Evolutionary conservation across 1,284 basidiomycete species (phyloP), one percentile per base, ranked within the genome.

Genomic region (Austropuccinia psidii): DNA sequence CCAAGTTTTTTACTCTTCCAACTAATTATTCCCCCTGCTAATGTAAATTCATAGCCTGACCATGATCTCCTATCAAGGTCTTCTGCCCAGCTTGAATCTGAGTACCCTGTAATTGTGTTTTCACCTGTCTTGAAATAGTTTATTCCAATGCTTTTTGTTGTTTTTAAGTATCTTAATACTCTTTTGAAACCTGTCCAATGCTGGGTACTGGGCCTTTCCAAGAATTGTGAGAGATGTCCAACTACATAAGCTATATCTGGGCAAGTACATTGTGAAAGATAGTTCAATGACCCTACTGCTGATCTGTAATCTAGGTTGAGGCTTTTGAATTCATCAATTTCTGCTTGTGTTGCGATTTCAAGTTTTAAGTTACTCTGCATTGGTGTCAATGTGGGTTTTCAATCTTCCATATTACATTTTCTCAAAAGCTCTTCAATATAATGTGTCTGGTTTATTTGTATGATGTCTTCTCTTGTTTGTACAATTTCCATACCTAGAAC

Each of bases 331-430:
- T 60, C 43, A 49, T 24, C 41, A 29, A 17, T 11, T 39, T 70
- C 67, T 50, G 58, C 67, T 17, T 60, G 31, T 24, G 67, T 70
- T 27, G 67, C 13, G n/a, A 60, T 70, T 37, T 47, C 41, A 9
- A 70, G n/a, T 43, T 60, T 70, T 31, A 70, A 35, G 27, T 70
- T 70, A 21, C 41, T 33, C 39, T 70, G 67, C 67, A 70, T 70
- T 58, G 55, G 67, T 21, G 67, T 70, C 33, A 41, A 54, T 29
- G 13, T 33, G 13, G 55, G n/a, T 60, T 70, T 70, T 29, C 15
- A 39, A 49, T 70, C 67, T 39, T 60, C 55, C 52, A 68, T 41
- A 11, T 39, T 39, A 55, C 57, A 68, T 29, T 54, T 45, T 54
- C 21, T 41, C 21, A 68, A 27, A 17, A 68, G 41, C 19, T 21